phyloP scores from a whole-genome alignment of 768 basidiomycete genomes.

The Sarcodon aspratus region DNA sequence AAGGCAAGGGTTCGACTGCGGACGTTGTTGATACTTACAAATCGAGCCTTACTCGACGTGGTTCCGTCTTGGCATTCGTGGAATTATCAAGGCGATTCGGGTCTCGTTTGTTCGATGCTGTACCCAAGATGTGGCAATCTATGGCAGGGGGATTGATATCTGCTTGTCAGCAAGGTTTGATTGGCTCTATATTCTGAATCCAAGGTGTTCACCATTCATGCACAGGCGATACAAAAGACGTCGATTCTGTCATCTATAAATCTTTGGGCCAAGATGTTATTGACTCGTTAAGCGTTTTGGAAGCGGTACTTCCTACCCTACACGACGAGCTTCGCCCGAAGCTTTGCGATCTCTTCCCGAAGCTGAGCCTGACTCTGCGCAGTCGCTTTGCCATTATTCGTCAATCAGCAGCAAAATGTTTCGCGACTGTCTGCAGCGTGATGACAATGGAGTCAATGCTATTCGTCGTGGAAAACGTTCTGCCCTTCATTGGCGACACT shows the following conservation, averaged over 20 bases:
- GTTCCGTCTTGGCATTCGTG: slow-evolving; percentile 75
- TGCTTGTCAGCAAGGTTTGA: slow-evolving; percentile 55
- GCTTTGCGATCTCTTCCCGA: slow-evolving; percentile 64
- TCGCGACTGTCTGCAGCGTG: slow-evolving; percentile 80
- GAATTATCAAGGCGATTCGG: slow-evolving; percentile 74
- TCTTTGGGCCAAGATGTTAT: slow-evolving; percentile 82
- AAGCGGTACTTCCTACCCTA: slow-evolving; percentile 69
- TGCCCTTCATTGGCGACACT: slow-evolving; percentile 78
- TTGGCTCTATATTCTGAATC: background rate
- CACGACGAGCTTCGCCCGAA: slow-evolving; percentile 59
- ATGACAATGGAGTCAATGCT: slow-evolving; percentile 83
- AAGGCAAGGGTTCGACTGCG: slow-evolving; percentile 31
- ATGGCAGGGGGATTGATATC: slow-evolving; percentile 72
- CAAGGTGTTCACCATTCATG: slow-evolving; percentile 16
- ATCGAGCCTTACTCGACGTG: slow-evolving; percentile 68
- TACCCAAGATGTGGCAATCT: slow-evolving; percentile 95
- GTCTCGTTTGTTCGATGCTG: slow-evolving; percentile 50
- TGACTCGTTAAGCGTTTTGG: slow-evolving; percentile 84
- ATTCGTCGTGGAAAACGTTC: slow-evolving; percentile 73
- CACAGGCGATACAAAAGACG: slow-evolving; percentile 25
- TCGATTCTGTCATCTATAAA: slow-evolving; percentile 57
- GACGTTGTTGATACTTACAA: slow-evolving; percentile 34
- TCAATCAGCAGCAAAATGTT: slow-evolving; percentile 75
- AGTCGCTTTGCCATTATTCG: slow-evolving; percentile 86
- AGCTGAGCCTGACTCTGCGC: slow-evolving; percentile 65